Percentiles rank a stretch among this genome's conserved stretches.
Evolutionary conservation across 73 alveolate genomes (phyloP).

Genomic region (Stentor roeselii): DNA sequence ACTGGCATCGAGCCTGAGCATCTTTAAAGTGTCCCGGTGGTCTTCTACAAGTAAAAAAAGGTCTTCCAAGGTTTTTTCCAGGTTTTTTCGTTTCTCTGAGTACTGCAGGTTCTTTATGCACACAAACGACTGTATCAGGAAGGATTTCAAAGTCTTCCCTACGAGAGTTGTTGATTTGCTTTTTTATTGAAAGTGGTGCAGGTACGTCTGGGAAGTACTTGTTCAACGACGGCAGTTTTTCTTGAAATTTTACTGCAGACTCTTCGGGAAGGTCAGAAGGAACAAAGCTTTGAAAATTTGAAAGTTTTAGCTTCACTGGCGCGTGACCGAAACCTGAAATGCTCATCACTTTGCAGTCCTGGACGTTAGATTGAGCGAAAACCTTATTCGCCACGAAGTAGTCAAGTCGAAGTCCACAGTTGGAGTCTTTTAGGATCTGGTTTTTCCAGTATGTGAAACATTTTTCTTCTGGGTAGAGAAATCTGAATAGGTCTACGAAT

Average conservation of each 20-base stretch:
- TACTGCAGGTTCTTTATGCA: slow-evolving; percentile 15
- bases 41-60: background rate
- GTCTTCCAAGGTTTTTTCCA: slow-evolving; percentile 28
- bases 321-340: slow-evolving; percentile 10
- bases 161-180: no score
- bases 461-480: slow-evolving; percentile 14
- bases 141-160: no score
- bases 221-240: background rate
- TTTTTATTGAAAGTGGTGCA: background rate
- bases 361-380: background rate
- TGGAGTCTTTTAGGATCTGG: background rate
- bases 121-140: background rate
- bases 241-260: background rate
- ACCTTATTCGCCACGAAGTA: background rate
- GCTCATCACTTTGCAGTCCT: background rate
- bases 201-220: slow-evolving; percentile 3
- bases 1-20: slow-evolving; percentile 12
- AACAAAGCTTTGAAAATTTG: background rate
- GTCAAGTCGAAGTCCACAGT: background rate
- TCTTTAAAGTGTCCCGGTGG: slow-evolving; percentile 23
- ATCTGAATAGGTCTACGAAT: slow-evolving; percentile 15
- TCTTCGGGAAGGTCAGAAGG: slow-evolving; percentile 8
- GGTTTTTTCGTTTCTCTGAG: background rate
- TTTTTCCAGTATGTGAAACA: background rate
- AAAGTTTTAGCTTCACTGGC: background rate